Percentiles rank a stretch among this genome's conserved stretches.
Evolutionary conservation across 495 filamentous ascomycete species (phyloP).

Genomic region (Daldinia decipiens): DNA sequence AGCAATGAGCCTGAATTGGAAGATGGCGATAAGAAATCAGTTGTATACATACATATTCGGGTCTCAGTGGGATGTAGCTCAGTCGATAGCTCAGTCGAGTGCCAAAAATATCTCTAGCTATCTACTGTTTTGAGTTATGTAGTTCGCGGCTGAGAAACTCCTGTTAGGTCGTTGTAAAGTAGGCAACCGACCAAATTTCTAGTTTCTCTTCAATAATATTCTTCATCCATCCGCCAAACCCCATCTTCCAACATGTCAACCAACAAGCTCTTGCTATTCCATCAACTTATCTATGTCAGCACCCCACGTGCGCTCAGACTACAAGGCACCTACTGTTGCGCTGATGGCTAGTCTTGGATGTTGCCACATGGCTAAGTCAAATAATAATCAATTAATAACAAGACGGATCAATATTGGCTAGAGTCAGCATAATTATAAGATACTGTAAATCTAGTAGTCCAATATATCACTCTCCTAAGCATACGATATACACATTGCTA

Average conservation of each 20-base stretch:
- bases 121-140: constrained; percentile 1
- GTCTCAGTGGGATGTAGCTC: neutral
- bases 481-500: constrained; percentile 11
- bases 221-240: constrained; percentile 2
- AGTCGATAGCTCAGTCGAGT: too few relatives aligned
- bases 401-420: neutral
- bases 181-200: constrained; percentile 29
- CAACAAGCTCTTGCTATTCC: neutral
- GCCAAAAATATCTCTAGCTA: constrained; percentile 37
- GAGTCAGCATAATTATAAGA: constrained; percentile 13
- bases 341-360: neutral
- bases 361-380: neutral
- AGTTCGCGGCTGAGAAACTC: constrained; percentile 36
- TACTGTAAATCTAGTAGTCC: neutral
- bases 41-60: constrained; percentile 20
- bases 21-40: neutral
- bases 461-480: constrained; percentile 11
- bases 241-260: neutral
- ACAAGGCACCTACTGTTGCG: neutral
- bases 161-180: constrained; percentile 6
- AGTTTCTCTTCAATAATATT: constrained; percentile 1
- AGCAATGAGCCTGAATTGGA: neutral
- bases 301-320: neutral
- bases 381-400: constrained; percentile 9
- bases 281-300: neutral